Evolutionary conservation across 768 basidiomycete species (phyloP).

Genomic region (Suillus brevipes): DNA sequence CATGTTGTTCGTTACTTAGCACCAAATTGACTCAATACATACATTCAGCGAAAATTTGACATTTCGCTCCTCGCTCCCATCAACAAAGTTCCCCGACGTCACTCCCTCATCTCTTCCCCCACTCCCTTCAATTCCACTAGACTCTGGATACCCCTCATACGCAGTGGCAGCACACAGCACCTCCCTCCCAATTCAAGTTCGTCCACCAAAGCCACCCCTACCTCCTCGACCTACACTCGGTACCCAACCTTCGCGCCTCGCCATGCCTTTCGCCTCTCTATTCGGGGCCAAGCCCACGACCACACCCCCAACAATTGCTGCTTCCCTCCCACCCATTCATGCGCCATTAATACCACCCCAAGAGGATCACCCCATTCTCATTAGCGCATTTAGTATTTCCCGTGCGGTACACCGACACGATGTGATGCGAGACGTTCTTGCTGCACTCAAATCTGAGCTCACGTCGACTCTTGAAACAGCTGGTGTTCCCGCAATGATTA

Average conservation of each 20-base stretch:
- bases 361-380: constrained; percentile 37
- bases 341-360: constrained; percentile 28
- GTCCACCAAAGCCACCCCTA: constrained; percentile 50
- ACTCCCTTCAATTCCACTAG: constrained; percentile 43
- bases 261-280: constrained; percentile 80
- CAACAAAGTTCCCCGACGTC: constrained; percentile 38
- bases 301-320: constrained; percentile 29
- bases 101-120: constrained; percentile 52
- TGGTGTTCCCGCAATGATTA: constrained; percentile 55
- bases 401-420: constrained; percentile 53
- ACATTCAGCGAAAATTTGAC: constrained; percentile 37
- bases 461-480: constrained; percentile 40
- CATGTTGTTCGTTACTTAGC: constrained; percentile 31
- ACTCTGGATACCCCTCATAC: constrained; percentile 49
- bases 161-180: constrained; percentile 41
- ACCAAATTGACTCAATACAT: constrained; percentile 25
- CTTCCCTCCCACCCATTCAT: constrained; percentile 27
- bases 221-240: constrained; percentile 35
- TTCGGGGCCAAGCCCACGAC: constrained; percentile 51
- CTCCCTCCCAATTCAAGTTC: constrained; percentile 34
- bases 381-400: constrained; percentile 62
- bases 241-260: constrained; percentile 45
- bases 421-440: constrained; percentile 53
- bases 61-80: constrained; percentile 45
- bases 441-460: constrained; percentile 55